These are phyloP conservation scores for Penicillium fimorum DNA, from an alignment of 495 filamentous ascomycete species.

Conservation along the genomic window DNA sequence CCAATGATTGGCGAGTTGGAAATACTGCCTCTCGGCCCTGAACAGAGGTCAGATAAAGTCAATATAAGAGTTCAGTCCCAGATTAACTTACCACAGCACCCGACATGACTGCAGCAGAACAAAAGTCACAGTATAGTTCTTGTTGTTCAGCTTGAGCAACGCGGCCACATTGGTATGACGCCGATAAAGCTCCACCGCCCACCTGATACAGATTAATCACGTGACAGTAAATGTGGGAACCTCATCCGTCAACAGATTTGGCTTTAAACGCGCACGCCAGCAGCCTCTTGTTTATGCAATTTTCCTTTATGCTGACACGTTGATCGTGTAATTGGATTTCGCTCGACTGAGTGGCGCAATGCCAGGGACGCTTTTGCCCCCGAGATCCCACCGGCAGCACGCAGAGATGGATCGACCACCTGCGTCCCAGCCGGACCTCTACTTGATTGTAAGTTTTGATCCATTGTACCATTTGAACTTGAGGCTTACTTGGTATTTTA, in stretches of 20 bases:
- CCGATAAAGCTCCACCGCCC: constrained; percentile 34
- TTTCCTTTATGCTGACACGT: constrained; percentile 27
- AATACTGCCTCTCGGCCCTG: constrained; percentile 82
- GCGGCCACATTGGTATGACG: constrained; percentile 36
- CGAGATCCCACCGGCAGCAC: constrained; percentile 53
- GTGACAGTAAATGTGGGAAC: constrained; percentile 28
- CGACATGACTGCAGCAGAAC: constrained; percentile 46
- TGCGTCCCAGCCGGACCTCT: constrained; percentile 59
- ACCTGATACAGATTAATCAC: constrained; percentile 30
- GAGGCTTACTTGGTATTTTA: constrained; percentile 16
- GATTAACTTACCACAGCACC: constrained; percentile 51
- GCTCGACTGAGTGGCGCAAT: constrained; percentile 51
- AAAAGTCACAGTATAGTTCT: constrained; percentile 12
- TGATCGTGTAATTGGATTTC: constrained; percentile 41
- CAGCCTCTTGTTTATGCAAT: constrained; percentile 30
- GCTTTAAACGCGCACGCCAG: constrained; percentile 29
- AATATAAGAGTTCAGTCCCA: neutral
- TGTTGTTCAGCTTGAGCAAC: constrained; percentile 16
- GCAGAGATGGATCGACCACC: constrained; percentile 47
- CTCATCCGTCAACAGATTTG: constrained; percentile 27
- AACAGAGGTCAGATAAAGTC: constrained; percentile 1
- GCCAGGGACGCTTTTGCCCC: constrained; percentile 62
- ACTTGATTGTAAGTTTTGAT: constrained; percentile 66
- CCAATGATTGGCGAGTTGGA: constrained; percentile 93
- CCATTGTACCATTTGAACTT: constrained; percentile 8